phyloP scores from a whole-genome alignment of 2,329 filamentous ascomycete genomes.

The Emydomyces testavorans region DNA sequence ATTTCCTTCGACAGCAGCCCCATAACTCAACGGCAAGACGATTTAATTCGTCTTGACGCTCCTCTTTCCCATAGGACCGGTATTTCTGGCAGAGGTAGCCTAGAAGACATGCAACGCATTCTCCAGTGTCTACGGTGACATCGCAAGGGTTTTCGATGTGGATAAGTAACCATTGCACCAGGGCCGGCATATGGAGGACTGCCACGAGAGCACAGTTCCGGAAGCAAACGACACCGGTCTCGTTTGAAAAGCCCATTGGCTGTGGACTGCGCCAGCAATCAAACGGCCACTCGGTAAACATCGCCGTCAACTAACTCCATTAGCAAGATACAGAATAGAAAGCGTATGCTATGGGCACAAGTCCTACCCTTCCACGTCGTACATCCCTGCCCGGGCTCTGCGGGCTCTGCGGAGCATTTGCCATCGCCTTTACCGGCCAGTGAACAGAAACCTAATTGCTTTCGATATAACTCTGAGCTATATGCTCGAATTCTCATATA shows the following conservation, averaged over 20 bases:
- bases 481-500: background rate
- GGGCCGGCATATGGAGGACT: slow-evolving; percentile 13
- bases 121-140: background rate
- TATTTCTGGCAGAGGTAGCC: slow-evolving; percentile 8
- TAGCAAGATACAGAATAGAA: background rate
- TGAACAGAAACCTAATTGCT: background rate
- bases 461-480: background rate
- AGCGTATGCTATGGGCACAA: background rate
- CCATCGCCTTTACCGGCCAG: background rate
- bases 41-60: slow-evolving; percentile 2
- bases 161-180: slow-evolving; percentile 13
- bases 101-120: slow-evolving; percentile 11
- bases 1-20: background rate
- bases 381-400: background rate
- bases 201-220: slow-evolving; percentile 12
- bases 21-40: background rate
- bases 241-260: slow-evolving; percentile 13
- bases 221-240: slow-evolving; percentile 11
- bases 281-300: slow-evolving; percentile 12
- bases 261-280: background rate
- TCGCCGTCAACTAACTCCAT: slow-evolving; percentile 8
- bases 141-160: slow-evolving; percentile 5
- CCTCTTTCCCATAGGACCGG: background rate
- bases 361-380: slow-evolving; percentile 11
- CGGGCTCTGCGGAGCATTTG: background rate